A percentile compares a stretch with the other conserved stretches of the same genome.
phyloP scores from a whole-genome alignment of 208 protist species.

The Endotrypanum monterogeii region DNA sequence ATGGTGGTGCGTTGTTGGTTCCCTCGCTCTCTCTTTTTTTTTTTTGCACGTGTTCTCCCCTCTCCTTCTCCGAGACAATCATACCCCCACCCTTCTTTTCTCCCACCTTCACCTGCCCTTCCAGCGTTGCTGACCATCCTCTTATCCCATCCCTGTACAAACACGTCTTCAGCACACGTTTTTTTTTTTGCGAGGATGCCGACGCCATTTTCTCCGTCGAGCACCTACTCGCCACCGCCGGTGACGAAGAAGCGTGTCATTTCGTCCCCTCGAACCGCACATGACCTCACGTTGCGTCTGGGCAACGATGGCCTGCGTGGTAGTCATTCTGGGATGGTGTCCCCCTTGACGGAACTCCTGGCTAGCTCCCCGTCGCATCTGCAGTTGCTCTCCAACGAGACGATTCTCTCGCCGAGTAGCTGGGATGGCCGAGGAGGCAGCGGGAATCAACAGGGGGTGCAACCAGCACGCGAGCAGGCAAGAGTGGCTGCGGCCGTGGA shows the following conservation, averaged over 20 bases:
- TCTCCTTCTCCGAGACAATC: too few species aligned
- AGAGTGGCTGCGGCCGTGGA: slow-evolving; percentile 5
- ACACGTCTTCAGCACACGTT: too few species aligned
- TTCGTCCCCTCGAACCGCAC: slow-evolving; percentile 16
- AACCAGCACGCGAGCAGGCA: not conserved
- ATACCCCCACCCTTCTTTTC: too few species aligned
- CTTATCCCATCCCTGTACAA: too few species aligned
- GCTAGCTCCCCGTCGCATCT: slow-evolving; percentile 22
- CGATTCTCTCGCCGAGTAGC: slow-evolving; percentile 1
- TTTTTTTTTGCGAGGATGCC: not conserved
- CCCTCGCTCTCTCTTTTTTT: too few species aligned
- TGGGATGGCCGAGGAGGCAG: not conserved
- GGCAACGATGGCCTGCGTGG: slow-evolving; percentile 9
- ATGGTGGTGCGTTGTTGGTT: too few species aligned
- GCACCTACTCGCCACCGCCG: slow-evolving; percentile 6
- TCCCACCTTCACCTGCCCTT: too few species aligned
- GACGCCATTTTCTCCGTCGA: not conserved
- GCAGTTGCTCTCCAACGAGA: slow-evolving; percentile 21
- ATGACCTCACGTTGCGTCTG: slow-evolving; percentile 24
- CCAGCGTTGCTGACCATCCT: too few species aligned
- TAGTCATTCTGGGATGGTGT: slow-evolving; percentile 14
- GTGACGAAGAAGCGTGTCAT: slow-evolving; percentile 26
- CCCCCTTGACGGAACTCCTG: slow-evolving; percentile 22
- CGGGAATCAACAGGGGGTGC: not conserved
- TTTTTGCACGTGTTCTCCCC: too few species aligned